phyloP scores from a whole-genome alignment of 768 basidiomycete genomes.

The Rossbeevera mucosa region DNA sequence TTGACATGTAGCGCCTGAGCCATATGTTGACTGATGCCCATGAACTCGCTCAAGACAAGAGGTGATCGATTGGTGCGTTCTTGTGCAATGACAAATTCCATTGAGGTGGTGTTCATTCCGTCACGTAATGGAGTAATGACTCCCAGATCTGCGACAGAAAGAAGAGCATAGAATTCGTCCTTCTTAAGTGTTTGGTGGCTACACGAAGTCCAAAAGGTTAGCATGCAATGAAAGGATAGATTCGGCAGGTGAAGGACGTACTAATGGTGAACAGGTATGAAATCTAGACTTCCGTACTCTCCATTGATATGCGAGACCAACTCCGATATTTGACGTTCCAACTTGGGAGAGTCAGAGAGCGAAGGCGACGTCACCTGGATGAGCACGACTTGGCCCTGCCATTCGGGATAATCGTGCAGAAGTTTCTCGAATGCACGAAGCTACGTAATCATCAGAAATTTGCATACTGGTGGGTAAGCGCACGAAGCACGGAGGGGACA shows the following conservation, averaged over 20 bases:
- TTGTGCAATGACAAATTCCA: slow-evolving; percentile 98
- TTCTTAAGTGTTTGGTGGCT: slow-evolving; percentile 97
- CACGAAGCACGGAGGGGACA: background rate
- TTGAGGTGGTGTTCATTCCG: slow-evolving; percentile 98
- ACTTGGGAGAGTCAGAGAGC: slow-evolving; percentile 85
- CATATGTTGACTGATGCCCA: slow-evolving; percentile 95
- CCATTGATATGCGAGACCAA: slow-evolving; percentile 94
- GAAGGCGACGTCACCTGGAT: slow-evolving; percentile 88
- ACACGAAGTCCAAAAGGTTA: background rate
- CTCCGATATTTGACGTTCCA: slow-evolving; percentile 91
- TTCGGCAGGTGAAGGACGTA: slow-evolving; percentile 40
- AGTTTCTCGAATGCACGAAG: slow-evolving; percentile 95
- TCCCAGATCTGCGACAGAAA: slow-evolving; percentile 89
- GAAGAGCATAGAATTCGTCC: slow-evolving; percentile 95
- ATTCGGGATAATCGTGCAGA: slow-evolving; percentile 88
- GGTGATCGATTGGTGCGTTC: slow-evolving; percentile 78
- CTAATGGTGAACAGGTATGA: slow-evolving; percentile 98
- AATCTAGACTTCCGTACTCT: slow-evolving; percentile 89
- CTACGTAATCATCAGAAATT: slow-evolving; percentile 33
- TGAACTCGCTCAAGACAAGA: slow-evolving; percentile 92
- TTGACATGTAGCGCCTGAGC: slow-evolving; percentile 85
- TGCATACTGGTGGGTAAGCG: background rate
- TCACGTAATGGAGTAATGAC: slow-evolving; percentile 94
- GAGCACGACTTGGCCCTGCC: slow-evolving; percentile 85
- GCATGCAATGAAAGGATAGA: background rate